Evolutionary conservation across 352 stramenopile genomes (phyloP).

Genomic region (Phytopythium delawarense): DNA sequence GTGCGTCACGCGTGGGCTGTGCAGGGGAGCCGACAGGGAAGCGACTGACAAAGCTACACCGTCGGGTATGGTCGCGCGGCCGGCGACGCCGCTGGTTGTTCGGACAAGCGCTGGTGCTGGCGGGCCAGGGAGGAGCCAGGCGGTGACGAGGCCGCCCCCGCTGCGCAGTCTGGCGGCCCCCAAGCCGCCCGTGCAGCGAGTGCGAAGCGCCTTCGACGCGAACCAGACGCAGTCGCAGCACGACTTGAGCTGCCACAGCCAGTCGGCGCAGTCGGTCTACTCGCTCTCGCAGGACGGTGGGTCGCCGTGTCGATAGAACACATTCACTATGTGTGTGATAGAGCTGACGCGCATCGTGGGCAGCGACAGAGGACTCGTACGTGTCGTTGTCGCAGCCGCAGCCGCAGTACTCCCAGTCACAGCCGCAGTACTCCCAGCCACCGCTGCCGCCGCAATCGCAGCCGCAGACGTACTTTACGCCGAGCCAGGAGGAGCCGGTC

Average conservation of each 20-base stretch:
- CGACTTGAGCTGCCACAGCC: slow-evolving; percentile 6
- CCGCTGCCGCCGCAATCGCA: slow-evolving; percentile 33
- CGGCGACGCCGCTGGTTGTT: background rate
- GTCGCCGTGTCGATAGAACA: background rate
- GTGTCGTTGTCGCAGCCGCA: slow-evolving; percentile 42
- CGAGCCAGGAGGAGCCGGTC: slow-evolving; percentile 21
- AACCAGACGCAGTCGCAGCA: slow-evolving; percentile 1
- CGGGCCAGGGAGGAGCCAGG: background rate
- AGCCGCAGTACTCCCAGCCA: no score
- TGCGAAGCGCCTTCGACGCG: background rate
- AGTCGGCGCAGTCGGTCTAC: slow-evolving; percentile 8
- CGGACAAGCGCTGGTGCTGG: background rate
- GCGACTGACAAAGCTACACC: background rate
- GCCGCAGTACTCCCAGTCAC: slow-evolving; percentile 9
- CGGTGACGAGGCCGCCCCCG: background rate
- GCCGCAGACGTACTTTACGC: slow-evolving; percentile 25
- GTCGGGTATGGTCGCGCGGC: background rate
- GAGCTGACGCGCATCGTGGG: background rate
- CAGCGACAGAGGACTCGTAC: slow-evolving; percentile 21
- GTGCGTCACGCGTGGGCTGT: no score
- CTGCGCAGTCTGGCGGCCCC: background rate
- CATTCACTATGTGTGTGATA: background rate
- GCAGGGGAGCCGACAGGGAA: background rate
- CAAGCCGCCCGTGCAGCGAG: background rate
- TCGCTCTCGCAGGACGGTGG: slow-evolving; percentile 33